Percentiles rank a stretch among this genome's conserved stretches.
Conservation (phyloP, 2,329 filamentous ascomycete genomes). For the Tolypocladium amazonense region DNA sequence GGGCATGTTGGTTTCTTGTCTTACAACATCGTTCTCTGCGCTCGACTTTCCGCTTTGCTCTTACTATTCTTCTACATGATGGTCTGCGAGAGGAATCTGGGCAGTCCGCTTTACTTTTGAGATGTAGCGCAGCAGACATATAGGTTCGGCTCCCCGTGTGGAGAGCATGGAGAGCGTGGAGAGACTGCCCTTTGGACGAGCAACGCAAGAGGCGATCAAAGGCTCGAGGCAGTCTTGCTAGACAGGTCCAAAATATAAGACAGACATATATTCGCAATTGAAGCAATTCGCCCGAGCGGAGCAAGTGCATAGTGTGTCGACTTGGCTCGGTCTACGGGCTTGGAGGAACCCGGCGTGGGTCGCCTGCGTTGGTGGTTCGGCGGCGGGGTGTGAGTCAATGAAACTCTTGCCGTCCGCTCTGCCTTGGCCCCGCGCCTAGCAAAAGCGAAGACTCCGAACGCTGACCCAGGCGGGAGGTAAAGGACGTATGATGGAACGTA, state of each 20-base stretch:
- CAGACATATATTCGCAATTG: neutral
- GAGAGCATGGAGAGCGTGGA: neutral
- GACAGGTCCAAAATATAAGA: conserved; percentile 1
- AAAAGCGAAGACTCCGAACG: too few species aligned
- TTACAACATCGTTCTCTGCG: neutral
- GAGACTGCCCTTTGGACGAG: neutral
- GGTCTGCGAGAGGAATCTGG: neutral
- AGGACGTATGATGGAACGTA: too few species aligned
- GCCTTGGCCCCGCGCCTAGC: too few species aligned
- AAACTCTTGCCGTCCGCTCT: too few species aligned
- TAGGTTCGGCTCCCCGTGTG: neutral
- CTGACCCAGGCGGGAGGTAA: too few species aligned
- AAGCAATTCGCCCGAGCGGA: neutral
- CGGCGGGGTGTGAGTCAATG: neutral
- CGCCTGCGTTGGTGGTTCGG: neutral
- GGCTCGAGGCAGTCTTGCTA: neutral
- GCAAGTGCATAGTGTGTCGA: neutral
- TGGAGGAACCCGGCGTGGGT: neutral
- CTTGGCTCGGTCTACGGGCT: neutral
- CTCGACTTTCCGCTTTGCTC: neutral
- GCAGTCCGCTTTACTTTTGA: neutral
- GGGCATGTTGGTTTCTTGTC: neutral
- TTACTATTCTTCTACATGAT: neutral
- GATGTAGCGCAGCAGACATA: neutral
- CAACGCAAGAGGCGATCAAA: neutral